Evolutionary conservation across 495 filamentous ascomycete species (phyloP), one percentile per base, ranked within the genome.

Genomic region (Talaromyces trachyspermus): DNA sequence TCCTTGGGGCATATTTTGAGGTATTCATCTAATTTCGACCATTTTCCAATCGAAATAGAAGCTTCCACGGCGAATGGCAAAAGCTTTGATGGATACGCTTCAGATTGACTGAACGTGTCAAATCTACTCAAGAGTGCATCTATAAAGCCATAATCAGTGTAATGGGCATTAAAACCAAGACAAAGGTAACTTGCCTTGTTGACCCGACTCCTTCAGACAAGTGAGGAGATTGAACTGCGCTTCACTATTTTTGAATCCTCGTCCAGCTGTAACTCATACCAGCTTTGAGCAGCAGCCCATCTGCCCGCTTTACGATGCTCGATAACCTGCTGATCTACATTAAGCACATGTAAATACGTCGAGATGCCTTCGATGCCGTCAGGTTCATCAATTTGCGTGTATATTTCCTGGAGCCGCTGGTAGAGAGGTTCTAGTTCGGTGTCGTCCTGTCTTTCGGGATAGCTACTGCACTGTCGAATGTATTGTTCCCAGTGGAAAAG

Each of bases 251-350:
- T 70, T 1, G 94, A 89, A 36, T 83, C 77, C 51, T 90, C 81
- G 5, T 81, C 83, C 29, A 95, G 76, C 49, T 85, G 80, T 27
- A 94, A 74, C 59, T 97, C 89, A 63, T 97, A 97, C 92, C 92
- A 99, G 54, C 85, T 92, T 67, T 96, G 91, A 35, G 88, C 94
- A 41, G 92, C 88, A n/a, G 87, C 86, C 92, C 90, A 99, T 59
- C 90, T 77, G n/a, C 89, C 91, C 27, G 88, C 86, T 58, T 94
- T 96, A 27, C 83, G 79, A 60, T 97, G 89, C 53, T 90, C 89
- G 43, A 95, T 70, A 26, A 95, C 80, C 55, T 99, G 90, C 57
- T 96, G 90, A 37, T 95, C 86, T 44, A 95, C 78, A 49, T 89
- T 83, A 15, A 96, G 70, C 8, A 84, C 80, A 42, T 84, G 81